Base-by-base conservation (phyloP, 192 early-diverging fungal species). In the Podila horticola region DNA sequence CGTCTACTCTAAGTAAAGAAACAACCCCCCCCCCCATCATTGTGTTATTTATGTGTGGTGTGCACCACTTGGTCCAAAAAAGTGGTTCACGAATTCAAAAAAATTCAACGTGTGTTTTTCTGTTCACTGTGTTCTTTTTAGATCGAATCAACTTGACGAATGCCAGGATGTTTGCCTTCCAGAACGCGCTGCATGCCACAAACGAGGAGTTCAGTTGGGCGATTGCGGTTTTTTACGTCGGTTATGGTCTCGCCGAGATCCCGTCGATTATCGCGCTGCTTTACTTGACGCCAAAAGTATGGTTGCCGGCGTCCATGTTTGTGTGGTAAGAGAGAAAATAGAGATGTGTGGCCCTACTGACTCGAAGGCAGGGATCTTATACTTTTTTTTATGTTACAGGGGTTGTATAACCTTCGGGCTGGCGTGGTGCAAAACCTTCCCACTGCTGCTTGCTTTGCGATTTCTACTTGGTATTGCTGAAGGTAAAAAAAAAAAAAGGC, bases 241-340 rank as follows among this genome's bases (percentile, higher is more conserved):
- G 76, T 8, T 79, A 51, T 12, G 76, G 76, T 5, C 30, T 79
- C 2, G 76, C 76, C 12, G 76, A 72, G 29, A 59, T 79, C 1
- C 65, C 76, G 0, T 79, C 66, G 30, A 79, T 72, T 41, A 52
- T 79, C 11, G 66, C 61, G 0, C 13, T 79, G 9, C 55, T 72
- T 2, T 72, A 72, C 41, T 48, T 72, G 65, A 67, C 70, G 3
- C 76, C 76, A 0, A 79, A 71, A 58, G 60, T 72, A 28, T 79
- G 76, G 76, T 61, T 79, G 17, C 76, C 66, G 17, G 61, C 70
- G 2, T 72, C 76, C 7, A 79, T 79, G 70, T 79, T 72, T 33
- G 61, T 24, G 2, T 79, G 76, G 76, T 79, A 72, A 36, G 60
- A 34, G 17, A 19, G 2, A 8, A 10, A 62, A 62, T 2, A 11